Conservation (phyloP, 23 red algal genomes). For the Gracilaria vermiculophylla region DNA sequence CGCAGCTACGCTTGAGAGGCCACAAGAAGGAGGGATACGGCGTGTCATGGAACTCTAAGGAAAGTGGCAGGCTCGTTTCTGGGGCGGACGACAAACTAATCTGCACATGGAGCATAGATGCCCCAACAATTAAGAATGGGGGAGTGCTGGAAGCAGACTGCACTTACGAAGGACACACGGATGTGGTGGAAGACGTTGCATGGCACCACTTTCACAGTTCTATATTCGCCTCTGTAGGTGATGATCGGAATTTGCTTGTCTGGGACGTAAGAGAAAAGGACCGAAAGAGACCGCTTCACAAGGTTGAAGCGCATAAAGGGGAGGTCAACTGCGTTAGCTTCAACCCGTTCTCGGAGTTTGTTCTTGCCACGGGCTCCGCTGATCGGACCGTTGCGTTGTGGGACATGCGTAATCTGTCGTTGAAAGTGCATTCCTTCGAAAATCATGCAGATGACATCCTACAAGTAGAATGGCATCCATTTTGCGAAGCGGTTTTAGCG, state of each 20-base stretch:
- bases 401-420: conserved; percentile 87
- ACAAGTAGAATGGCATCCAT: conserved; percentile 91
- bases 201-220: conserved; percentile 74
- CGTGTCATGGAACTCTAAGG: conserved; percentile 63
- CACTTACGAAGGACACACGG: conserved; percentile 74
- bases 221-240: conserved; percentile 87
- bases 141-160: conserved; percentile 58
- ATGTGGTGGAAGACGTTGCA: conserved; percentile 91
- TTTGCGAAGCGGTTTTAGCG: conserved; percentile 90
- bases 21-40: conserved; percentile 97
- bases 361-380: conserved; percentile 86
- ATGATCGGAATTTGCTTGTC: conserved; percentile 83
- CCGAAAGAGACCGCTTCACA: conserved; percentile 56
- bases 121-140: conserved; percentile 38
- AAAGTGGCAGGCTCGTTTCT: conserved; percentile 63
- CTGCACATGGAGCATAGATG: conserved; percentile 74
- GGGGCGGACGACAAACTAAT: conserved; percentile 84
- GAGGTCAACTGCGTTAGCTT: conserved; percentile 97
- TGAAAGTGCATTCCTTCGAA: conserved; percentile 91
- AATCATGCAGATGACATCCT: conserved; percentile 89
- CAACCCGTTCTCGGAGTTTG: conserved; percentile 90
- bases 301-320: conserved; percentile 87
- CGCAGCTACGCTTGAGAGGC: conserved; percentile 79
- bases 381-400: conserved; percentile 92
- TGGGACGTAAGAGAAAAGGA: conserved; percentile 92